Base-by-base conservation (phyloP, 106 monocot genomes). In the Alisma plantagoaquatica region DNA sequence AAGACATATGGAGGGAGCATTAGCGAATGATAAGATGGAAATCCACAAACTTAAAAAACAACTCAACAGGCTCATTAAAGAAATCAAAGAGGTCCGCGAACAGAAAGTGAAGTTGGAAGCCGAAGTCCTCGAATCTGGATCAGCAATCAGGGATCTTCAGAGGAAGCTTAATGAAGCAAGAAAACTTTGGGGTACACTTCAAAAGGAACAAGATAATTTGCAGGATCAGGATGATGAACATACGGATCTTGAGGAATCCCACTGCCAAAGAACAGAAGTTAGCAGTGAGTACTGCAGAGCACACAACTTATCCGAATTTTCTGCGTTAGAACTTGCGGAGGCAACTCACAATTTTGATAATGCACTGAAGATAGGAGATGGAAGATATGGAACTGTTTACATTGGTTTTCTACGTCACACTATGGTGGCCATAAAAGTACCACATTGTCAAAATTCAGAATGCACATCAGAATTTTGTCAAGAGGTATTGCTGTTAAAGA, bases 311-410 rank as follows among this genome's bases (percentile, higher is more conserved):
- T 64, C 58, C 1, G 72, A 72, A 27, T 87, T 87, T 33, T 27
- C 65, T 12, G 75, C 31, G 44, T 43, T 26, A 10, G 81, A 87
- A 56, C 26, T 82, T 43, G 24, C 71, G 41, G 33, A 69, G 51
- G 87, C 87, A 41, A 86, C 86, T 32, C 43, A 58, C 19, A 57
- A 63, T 25, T 87, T 81, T 50, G 55, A 63, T 29, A 19, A 42
- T 24, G 51, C 77, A 1, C 25, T 69, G 9, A 72, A 71, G 70
- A 75, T 81, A 32, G 81, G 87, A 45, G 63, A 75, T 60, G 81
- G 77, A n/a, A 76, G 75, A 41, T 73, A 73, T 64, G 80, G 73
- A 50, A 66, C 32, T 29, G 70, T 86, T 4, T 86, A 76, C 33
- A 86, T 51, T 48, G 85, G 85, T 29, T 32, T 59, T 14, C 79